Evolutionary conservation across 306 rosid species (phyloP).

Genomic region (Adenanthera pavonina): DNA sequence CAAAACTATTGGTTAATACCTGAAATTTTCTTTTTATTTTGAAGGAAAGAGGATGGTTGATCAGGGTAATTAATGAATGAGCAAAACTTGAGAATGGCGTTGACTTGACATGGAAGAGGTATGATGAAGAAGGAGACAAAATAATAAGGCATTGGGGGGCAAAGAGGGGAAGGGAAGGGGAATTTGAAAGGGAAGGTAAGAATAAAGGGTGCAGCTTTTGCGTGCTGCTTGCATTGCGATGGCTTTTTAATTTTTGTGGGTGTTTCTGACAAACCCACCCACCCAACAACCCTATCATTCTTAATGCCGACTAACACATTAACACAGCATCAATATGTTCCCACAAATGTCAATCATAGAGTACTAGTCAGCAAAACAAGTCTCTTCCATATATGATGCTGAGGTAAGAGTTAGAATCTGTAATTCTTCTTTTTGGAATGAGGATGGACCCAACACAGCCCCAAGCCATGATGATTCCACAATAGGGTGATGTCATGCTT

Average conservation of each 20-base stretch:
- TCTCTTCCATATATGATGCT: no score
- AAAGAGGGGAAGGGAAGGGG: background rate
- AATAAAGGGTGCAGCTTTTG: background rate
- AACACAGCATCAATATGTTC: background rate
- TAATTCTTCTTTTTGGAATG: no score
- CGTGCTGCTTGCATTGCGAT: background rate
- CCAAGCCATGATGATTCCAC: background rate
- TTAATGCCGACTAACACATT: background rate
- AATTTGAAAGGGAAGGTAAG: background rate
- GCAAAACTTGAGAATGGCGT: constrained; percentile 36
- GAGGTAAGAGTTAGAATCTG: no score
- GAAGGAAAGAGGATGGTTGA: no score
- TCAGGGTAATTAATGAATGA: background rate
- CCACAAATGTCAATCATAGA: constrained; percentile 27
- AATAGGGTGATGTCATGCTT: constrained; percentile 1
- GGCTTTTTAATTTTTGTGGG: background rate
- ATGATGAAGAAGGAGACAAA: constrained; percentile 69
- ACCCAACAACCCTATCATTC: background rate
- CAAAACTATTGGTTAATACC: no score
- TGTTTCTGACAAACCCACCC: background rate
- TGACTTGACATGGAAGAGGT: constrained; percentile 60
- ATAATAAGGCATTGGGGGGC: constrained; percentile 38
- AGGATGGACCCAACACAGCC: background rate
- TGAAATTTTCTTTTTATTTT: no score
- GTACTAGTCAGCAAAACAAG: background rate